These are phyloP conservation scores for Fragaria iinumae DNA, from an alignment of 306 rosid species.

Conservation along the genomic window DNA sequence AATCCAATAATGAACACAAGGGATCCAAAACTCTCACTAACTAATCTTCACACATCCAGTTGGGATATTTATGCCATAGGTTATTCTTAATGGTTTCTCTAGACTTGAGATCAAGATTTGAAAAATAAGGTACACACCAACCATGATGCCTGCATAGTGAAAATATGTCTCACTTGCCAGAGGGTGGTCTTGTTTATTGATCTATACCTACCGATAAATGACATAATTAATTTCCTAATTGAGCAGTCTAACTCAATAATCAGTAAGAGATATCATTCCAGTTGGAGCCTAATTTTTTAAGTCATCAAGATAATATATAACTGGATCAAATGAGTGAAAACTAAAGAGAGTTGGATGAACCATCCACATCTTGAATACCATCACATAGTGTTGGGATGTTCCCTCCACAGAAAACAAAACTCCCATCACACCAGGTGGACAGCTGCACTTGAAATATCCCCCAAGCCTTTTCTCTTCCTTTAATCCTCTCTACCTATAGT, in stretches of 20 bases:
- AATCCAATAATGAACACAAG: conserved; percentile 7
- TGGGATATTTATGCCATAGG: not conserved
- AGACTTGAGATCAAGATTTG: not conserved
- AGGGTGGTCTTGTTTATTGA: not conserved
- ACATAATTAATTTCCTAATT: not conserved
- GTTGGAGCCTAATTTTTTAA: conserved; percentile 32
- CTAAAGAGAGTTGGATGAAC: conserved; percentile 22
- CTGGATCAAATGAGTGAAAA: not conserved
- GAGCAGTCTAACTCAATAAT: not conserved
- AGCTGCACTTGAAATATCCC: not conserved
- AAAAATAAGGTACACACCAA: conserved; percentile 1
- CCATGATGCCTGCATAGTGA: not conserved
- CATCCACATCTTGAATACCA: conserved; percentile 32
- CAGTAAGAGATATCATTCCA: not conserved
- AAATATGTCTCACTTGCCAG: conserved; percentile 9
- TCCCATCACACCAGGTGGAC: conserved; percentile 15
- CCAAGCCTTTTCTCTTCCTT: not conserved
- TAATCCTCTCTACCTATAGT: not conserved
- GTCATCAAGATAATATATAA: not conserved
- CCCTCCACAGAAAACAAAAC: conserved; percentile 36
- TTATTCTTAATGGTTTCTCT: not conserved
- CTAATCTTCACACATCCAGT: not conserved
- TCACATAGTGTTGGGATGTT: conserved; percentile 32
- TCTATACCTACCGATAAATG: conserved; percentile 1
- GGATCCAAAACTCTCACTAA: not conserved